Evolutionary conservation across 257 asterid genomes (phyloP), one percentile per base, ranked within the genome.

Genomic region (Solanum sejunctum): DNA sequence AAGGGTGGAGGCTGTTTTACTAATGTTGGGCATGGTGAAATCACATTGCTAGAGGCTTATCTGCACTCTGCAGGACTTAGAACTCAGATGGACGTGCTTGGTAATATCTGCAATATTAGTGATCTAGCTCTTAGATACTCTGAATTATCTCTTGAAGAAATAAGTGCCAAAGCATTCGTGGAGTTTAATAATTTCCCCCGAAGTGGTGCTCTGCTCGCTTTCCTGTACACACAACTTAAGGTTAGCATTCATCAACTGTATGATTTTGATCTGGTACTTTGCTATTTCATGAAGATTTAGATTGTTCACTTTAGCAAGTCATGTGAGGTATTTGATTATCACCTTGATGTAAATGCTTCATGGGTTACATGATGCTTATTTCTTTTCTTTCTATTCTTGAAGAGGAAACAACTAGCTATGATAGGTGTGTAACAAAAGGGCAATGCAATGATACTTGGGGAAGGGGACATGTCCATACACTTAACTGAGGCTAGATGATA

Each of bases 21-120:
- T 83, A 91, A 87, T 84, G 86, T 94, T 87, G 97, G 95, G 82
- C 91, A 97, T 91, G 91, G 93, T 15, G 97, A 92, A 84, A 82
- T 92, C 85, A 94, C 99, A 32, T 84, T 97, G 63, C 89, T 97
- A 91, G 99, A 95, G 91, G 91, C 94, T 89, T 93, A 91, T 90
- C 90, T 95, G 87, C 99, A 97, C 88, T 92, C 98, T 54, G 83
- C 55, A 36, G 98, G 89, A 61, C 87, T 97, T 88, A 92, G 97
- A 89, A 90, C 91, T 81, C 99, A 94, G 92, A 90, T 97, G 84
- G 97, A 93, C 87, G 93, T 97, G 84, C 97, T 97, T 87, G 99
- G 99, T 77, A 92, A 92, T 85, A 84, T 97, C 77, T 95, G 99
- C 90, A 90, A 89, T 86, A 91, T 95, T 85, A 83, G 87, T 89